Evolutionary conservation across 1,284 basidiomycete species (phyloP).

Genomic region (Austroboletus niveus): DNA sequence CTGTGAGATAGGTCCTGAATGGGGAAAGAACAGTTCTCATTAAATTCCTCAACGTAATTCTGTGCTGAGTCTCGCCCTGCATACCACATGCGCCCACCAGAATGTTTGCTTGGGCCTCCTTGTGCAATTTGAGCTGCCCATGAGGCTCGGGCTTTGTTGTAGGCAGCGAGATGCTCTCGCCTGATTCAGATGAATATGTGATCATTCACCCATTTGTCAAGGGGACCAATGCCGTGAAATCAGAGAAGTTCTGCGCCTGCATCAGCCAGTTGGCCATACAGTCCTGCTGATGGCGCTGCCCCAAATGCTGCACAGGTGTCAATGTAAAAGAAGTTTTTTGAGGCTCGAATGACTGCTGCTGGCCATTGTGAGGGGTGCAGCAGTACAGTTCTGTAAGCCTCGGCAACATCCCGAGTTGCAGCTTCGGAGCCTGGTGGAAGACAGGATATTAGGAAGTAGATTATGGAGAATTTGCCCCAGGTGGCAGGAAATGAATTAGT

Average conservation of each 20-base stretch:
- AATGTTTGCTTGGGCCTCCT: no score
- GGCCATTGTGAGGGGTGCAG: slow-evolving; percentile 3
- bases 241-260: slow-evolving; percentile 10
- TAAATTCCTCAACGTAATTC: no score
- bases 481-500: background rate
- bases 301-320: slow-evolving; percentile 21
- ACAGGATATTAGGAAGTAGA: background rate
- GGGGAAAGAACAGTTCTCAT: no score
- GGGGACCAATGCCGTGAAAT: background rate
- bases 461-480: background rate
- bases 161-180: no score
- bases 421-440: background rate
- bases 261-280: slow-evolving; percentile 34
- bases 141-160: no score
- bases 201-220: slow-evolving; percentile 7
- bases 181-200: background rate
- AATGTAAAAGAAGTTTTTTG: background rate
- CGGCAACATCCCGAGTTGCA: background rate
- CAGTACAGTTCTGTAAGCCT: background rate
- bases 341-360: background rate
- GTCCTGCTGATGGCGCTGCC: slow-evolving; percentile 26
- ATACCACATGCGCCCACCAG: no score
- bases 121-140: no score
- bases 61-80: no score
- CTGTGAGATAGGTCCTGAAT: no score